Evolutionary conservation across 2,329 filamentous ascomycete species (phyloP).

Genomic region (Pseudogymnoascus sp.): DNA sequence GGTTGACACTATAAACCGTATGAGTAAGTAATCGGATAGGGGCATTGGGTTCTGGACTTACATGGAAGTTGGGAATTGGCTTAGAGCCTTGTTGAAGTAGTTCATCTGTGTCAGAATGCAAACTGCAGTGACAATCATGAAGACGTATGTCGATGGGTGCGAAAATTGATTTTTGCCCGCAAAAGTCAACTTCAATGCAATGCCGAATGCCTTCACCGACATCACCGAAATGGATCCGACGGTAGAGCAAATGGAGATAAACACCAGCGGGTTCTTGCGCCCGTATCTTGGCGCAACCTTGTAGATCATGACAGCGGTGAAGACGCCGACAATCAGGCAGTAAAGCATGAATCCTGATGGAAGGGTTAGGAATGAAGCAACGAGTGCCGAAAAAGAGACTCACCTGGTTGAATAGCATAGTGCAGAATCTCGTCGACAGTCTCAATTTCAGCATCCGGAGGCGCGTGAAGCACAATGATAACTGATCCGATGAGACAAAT

Average conservation of each 20-base stretch:
- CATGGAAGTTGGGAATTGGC: slow-evolving; percentile 96
- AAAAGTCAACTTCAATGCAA: slow-evolving; percentile 92
- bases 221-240: slow-evolving; percentile 97
- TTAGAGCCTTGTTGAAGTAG: slow-evolving; percentile 98
- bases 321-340: slow-evolving; percentile 69
- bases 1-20: slow-evolving; percentile 54
- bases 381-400: slow-evolving; percentile 22
- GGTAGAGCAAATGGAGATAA: slow-evolving; percentile 94
- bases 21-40: background rate
- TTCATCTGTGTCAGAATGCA: slow-evolving; percentile 99
- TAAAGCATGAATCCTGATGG: slow-evolving; percentile 82
- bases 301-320: slow-evolving; percentile 94
- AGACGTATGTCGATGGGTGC: slow-evolving; percentile 94
- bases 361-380: background rate
- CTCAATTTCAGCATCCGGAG: slow-evolving; percentile 83
- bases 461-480: slow-evolving; percentile 95
- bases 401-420: slow-evolving; percentile 88
- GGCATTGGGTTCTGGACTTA: slow-evolving; percentile 41
- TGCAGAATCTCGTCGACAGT: slow-evolving; percentile 87
- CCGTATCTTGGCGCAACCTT: slow-evolving; percentile 82
- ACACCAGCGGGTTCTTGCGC: slow-evolving; percentile 92
- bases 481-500: slow-evolving; percentile 94
- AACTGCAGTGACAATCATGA: slow-evolving; percentile 84
- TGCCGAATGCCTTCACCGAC: slow-evolving; percentile 98
- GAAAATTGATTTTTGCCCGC: slow-evolving; percentile 91